Evolutionary conservation across 768 basidiomycete genomes (phyloP), one percentile per base, ranked within the genome.

Genomic region (Tylopilus intermedius): DNA sequence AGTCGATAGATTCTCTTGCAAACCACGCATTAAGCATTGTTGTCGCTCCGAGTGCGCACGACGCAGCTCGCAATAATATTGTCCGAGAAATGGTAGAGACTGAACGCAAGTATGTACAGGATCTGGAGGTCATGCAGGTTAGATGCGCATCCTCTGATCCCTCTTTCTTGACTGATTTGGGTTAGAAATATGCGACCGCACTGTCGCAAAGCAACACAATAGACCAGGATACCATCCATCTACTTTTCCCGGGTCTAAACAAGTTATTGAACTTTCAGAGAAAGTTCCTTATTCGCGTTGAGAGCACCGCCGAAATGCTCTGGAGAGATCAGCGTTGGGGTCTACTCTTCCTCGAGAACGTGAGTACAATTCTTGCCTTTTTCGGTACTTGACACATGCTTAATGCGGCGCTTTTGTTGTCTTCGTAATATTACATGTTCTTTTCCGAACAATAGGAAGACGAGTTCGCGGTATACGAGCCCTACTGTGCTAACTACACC

Each of bases 191-290:
- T 65, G 82, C 94, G 15, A 86, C 80, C 44, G 86, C 88, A 14
- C 74, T 97, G 53, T 78, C 91, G 6, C 84, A 88, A 68, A 82
- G 81, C 62, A 87, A 90, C 62, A 77, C 90, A 50, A 87, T 98
- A 60, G 88, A 94, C 68, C 90, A 91, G 61, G 96, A 98, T 67
- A 94, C 92, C 40, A 92, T 95, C 49, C 95, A 97, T 72, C 79
- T 88, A 52, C 86, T 99, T 53, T 99, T 99, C 74, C 91, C 94
- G 5, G 90, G 90, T 69, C 79, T 98, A 57, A 90, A 92, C 77
- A 89, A 92, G 67, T 80, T 99, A 29, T 79, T 98, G 61, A 97
- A 99, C 69, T 96, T 98, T 64, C 96, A 98, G 69, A 83, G 94
- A 59, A 85, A 87, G 67, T 94, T 95, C 71, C 83, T 94, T 49